phyloP scores from a whole-genome alignment of 331 rosid genomes.

The Quercus lobata region DNA sequence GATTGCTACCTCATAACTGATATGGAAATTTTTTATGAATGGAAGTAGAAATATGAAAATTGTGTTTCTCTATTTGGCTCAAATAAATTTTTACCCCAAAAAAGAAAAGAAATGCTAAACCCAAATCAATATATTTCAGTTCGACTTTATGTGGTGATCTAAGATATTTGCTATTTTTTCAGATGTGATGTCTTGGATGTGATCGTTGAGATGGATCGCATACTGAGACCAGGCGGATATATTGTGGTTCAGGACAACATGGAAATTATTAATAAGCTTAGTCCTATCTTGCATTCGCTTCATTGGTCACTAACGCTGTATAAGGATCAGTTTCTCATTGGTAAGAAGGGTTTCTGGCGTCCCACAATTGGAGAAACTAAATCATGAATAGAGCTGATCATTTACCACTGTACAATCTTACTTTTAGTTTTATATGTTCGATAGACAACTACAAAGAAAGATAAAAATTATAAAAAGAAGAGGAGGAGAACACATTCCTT shows the following conservation, averaged over 20 bases:
- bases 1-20: not conserved
- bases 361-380: slow-evolving; percentile 27
- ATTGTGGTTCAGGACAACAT: slow-evolving; percentile 58
- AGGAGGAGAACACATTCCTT: not conserved
- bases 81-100: not conserved
- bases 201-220: slow-evolving; percentile 74
- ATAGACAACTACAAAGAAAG: slow-evolving; percentile 2
- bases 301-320: slow-evolving; percentile 57
- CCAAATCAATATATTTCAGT: not conserved
- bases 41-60: not conserved
- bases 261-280: slow-evolving; percentile 58
- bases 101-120: not conserved
- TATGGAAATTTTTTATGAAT: not conserved
- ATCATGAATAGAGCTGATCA: slow-evolving; percentile 7
- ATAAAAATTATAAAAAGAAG: not conserved
- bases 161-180: slow-evolving; percentile 11
- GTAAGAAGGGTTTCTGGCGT: slow-evolving; percentile 82
- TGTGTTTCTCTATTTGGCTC: not conserved
- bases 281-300: slow-evolving; percentile 62
- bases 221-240: slow-evolving; percentile 83
- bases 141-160: slow-evolving; percentile 8
- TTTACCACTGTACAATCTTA: not conserved
- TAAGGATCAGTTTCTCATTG: slow-evolving; percentile 60
- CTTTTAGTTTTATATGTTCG: not conserved
- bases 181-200: slow-evolving; percentile 68